phyloP scores from a whole-genome alignment of 2,329 filamentous ascomycete genomes.

The Sarocladium kiliense region DNA sequence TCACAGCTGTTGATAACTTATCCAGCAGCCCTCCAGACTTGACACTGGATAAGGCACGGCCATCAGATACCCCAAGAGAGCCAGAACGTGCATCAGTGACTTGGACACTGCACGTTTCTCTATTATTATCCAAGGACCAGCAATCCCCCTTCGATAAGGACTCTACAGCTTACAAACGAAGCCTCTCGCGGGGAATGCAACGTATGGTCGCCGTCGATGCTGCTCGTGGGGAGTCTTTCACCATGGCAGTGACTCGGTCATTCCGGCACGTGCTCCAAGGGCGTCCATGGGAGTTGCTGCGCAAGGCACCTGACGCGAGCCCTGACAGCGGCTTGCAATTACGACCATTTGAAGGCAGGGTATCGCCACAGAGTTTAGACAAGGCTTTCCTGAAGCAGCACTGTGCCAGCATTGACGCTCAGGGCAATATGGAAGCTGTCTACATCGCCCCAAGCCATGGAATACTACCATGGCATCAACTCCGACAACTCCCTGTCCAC shows the following conservation, averaged over 20 bases:
- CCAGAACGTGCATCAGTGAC: not conserved
- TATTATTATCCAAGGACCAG: slow-evolving; percentile 47
- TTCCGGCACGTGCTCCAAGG: slow-evolving; percentile 46
- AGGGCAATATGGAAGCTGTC: slow-evolving; percentile 52
- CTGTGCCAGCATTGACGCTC: slow-evolving; percentile 50
- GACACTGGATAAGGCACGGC: not conserved
- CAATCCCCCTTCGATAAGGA: slow-evolving; percentile 59
- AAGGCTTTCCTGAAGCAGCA: slow-evolving; percentile 45
- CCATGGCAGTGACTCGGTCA: slow-evolving; percentile 39
- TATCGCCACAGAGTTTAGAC: slow-evolving; percentile 18
- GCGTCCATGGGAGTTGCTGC: slow-evolving; percentile 52
- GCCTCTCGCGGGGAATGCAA: slow-evolving; percentile 54
- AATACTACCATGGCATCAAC: slow-evolving; percentile 50
- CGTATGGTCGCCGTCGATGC: slow-evolving; percentile 50
- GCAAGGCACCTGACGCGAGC: not conserved
- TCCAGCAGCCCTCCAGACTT: not conserved
- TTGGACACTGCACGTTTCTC: slow-evolving; percentile 57
- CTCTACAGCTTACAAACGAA: slow-evolving; percentile 56
- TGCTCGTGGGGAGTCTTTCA: slow-evolving; percentile 43
- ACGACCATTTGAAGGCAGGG: not conserved
- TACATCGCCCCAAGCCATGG: slow-evolving; percentile 53
- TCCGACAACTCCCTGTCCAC: slow-evolving; percentile 42
- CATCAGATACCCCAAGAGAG: not conserved
- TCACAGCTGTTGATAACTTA: slow-evolving; percentile 11
- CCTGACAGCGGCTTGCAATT: not conserved